phyloP scores from a whole-genome alignment of 139 green algal genomes.

The Micractinium conductrix region DNA sequence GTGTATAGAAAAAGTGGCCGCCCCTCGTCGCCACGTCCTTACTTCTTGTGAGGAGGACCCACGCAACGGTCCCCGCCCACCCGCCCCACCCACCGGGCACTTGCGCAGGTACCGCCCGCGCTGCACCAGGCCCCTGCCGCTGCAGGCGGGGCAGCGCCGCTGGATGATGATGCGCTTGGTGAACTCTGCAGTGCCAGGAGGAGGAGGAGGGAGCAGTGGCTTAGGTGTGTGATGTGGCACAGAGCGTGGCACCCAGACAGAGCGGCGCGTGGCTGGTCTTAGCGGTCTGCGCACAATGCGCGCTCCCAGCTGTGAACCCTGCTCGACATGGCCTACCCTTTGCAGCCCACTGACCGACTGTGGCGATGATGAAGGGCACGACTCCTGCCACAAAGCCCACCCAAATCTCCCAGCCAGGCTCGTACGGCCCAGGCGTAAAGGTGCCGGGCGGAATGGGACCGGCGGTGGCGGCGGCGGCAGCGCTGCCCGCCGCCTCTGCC shows the following conservation, averaged over 20 bases:
- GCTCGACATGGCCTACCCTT: no score
- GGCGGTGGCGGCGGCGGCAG: constrained; percentile 23
- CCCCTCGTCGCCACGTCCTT: no score
- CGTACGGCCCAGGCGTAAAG: constrained; percentile 53
- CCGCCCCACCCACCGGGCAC: not conserved
- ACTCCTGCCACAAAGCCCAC: constrained; percentile 70
- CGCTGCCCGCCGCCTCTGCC: constrained; percentile 6
- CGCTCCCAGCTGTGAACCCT: no score
- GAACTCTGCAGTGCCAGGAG: constrained; percentile 72
- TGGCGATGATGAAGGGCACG: constrained; percentile 83
- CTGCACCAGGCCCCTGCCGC: constrained; percentile 75
- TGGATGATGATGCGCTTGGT: constrained; percentile 91
- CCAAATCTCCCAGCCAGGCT: constrained; percentile 74
- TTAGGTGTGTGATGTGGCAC: no score
- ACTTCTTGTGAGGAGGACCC: no score
- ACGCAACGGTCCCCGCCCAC: not conserved
- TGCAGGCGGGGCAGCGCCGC: constrained; percentile 75
- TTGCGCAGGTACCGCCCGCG: constrained; percentile 48
- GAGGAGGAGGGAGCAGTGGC: no score
- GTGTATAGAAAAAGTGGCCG: not conserved
- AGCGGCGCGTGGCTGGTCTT: no score
- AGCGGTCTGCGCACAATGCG: no score
- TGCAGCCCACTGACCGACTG: no score
- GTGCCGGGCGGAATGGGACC: not conserved
- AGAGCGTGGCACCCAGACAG: no score